Evolutionary conservation across 805 yeast genomes (phyloP), one percentile per base, ranked within the genome.

Genomic region (Yarrowia deformans): DNA sequence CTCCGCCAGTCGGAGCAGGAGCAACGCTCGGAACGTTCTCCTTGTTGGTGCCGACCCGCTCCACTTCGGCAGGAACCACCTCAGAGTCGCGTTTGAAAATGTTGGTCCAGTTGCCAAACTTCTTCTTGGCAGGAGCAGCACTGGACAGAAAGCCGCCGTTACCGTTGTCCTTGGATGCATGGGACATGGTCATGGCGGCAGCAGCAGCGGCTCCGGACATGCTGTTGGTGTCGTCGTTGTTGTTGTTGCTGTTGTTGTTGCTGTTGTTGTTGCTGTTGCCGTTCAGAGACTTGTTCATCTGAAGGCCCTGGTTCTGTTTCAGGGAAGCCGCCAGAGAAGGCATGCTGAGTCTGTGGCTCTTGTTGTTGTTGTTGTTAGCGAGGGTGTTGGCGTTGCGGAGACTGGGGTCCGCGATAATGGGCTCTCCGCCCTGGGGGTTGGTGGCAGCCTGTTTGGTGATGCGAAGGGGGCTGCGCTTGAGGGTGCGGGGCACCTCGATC

Each of bases 391-490:
- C 13, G 14, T 49, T 14, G 39, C 55, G 55, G 39, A 49, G 55
- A 32, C 55, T 34, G 39, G 55, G 13, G 39, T 49, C 55, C 39
- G 16, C 39, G 7, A 49, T 39, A 32, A 34, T 34, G 43, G 58
- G 43, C 10, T 18, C 43, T n/a, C 43, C 40, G 43, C n/a, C 29
- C 14, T 52, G 43, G 43, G 42, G 37, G 58, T 52, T 52, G 43
- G 5, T 18, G 42, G 32, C 18, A 10, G 50, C 42, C 52, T 60
- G 45, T 18, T 60, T 43, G 52, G 66, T 18, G 66, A 60, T 60
- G 40, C 66, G 66, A 18, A 60, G 66, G 19, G 66, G 66, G 66
- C 66, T 60, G 66, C 66, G 66, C 34, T 60, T 60, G 66, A 60
- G 66, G 3, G 66, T 60, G 52, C 52, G 66, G 34, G 52, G 40